Evolutionary conservation across 768 basidiomycete genomes (phyloP).

Genomic region (Auricularia sp.): DNA sequence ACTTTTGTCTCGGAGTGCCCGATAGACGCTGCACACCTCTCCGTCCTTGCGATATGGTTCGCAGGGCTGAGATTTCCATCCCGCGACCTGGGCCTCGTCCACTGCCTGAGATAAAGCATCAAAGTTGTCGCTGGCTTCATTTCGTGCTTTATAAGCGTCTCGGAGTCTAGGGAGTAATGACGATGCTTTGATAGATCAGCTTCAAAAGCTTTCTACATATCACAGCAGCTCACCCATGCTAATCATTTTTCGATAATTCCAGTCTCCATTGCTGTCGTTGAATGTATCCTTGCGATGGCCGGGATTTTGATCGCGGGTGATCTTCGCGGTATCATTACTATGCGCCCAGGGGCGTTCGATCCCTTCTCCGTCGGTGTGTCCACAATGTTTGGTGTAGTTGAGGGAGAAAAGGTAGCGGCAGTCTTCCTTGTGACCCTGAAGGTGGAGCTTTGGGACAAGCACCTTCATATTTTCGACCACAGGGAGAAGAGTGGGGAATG

Average conservation of each 20-base stretch:
- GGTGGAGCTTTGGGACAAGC: conserved; percentile 12
- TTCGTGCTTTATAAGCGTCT: too few species aligned
- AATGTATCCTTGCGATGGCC: conserved; percentile 23
- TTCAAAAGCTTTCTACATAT: neutral
- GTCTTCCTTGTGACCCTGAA: conserved; percentile 15
- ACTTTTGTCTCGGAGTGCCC: too few species aligned
- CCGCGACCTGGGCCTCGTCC: too few species aligned
- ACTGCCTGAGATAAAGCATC: too few species aligned
- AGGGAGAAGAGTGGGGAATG: conserved; percentile 7
- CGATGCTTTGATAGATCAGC: neutral
- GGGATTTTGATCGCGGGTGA: conserved; percentile 28
- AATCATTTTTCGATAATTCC: conserved; percentile 26
- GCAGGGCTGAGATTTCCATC: too few species aligned
- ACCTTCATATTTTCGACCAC: conserved; percentile 7
- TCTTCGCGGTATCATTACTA: conserved; percentile 21
- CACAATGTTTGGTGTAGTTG: conserved; percentile 4
- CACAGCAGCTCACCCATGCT: conserved; percentile 13
- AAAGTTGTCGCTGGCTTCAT: too few species aligned
- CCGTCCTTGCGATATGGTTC: too few species aligned
- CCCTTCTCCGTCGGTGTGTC: conserved; percentile 26
- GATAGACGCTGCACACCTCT: too few species aligned
- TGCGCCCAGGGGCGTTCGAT: conserved; percentile 29
- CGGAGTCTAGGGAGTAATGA: neutral
- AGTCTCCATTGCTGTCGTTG: conserved; percentile 26
- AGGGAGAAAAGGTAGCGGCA: conserved; percentile 4